phyloP scores from a whole-genome alignment of 306 rosid species.

The Cicer yamashitae region DNA sequence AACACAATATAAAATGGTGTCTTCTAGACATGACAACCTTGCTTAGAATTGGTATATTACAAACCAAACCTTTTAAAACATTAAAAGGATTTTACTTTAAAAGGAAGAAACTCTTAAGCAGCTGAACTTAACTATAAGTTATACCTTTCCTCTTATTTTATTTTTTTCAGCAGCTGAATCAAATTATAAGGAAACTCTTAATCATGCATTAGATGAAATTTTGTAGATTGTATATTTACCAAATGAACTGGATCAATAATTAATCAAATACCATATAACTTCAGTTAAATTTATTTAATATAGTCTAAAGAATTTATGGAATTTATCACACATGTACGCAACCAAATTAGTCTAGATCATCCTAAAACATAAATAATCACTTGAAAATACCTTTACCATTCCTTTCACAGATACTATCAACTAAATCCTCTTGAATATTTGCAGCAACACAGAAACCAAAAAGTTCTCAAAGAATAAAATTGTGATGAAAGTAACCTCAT shows the following conservation, averaged over 20 bases:
- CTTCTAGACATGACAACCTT: neutral
- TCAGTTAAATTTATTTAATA: neutral
- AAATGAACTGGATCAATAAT: constrained; percentile 3
- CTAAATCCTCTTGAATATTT: constrained; percentile 19
- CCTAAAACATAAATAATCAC: neutral
- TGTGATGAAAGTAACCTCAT: constrained; percentile 8
- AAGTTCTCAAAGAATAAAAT: neutral
- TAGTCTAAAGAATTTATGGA: too few species aligned
- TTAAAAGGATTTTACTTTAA: neutral
- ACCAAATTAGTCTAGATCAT: constrained; percentile 8
- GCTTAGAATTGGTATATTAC: constrained; percentile 23
- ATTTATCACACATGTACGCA: neutral
- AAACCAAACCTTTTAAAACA: constrained; percentile 18
- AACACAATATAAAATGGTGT: neutral
- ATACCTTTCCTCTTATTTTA: neutral
- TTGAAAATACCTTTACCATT: neutral
- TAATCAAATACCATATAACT: constrained; percentile 10
- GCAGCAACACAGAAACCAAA: constrained; percentile 7
- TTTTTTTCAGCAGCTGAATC: constrained; percentile 5
- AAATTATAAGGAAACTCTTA: constrained; percentile 36
- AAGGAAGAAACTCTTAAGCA: neutral
- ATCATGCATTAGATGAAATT: constrained; percentile 7
- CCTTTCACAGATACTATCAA: constrained; percentile 2
- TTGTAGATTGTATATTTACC: neutral
- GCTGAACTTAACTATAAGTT: neutral